Evolutionary conservation across 2,329 filamentous ascomycete species (phyloP).

Genomic region (Trichoderma oligosporum): DNA sequence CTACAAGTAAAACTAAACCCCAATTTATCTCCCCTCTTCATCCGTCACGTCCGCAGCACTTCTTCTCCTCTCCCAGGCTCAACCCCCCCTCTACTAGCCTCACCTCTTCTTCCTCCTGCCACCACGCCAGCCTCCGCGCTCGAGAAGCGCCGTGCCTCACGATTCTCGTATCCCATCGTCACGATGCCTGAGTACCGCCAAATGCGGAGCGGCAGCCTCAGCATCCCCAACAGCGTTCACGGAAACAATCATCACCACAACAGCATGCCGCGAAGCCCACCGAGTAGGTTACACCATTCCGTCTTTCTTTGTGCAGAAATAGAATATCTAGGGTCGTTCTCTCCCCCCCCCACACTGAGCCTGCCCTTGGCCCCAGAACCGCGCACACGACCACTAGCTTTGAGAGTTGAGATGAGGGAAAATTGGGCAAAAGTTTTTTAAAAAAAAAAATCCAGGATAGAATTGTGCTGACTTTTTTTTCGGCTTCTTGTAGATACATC

Average conservation of each 20-base stretch:
- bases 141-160: slow-evolving; percentile 16
- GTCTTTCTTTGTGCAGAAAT: not conserved
- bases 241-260: slow-evolving; percentile 27
- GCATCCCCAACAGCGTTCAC: slow-evolving; percentile 39
- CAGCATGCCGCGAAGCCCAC: slow-evolving; percentile 54
- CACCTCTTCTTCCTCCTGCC: slow-evolving; percentile 4
- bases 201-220: slow-evolving; percentile 56
- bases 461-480: slow-evolving; percentile 18
- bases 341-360: slow-evolving; percentile 19
- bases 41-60: slow-evolving; percentile 20
- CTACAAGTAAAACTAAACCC: no score
- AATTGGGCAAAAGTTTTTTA: not conserved
- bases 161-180: slow-evolving; percentile 20
- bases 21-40: slow-evolving; percentile 16
- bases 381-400: slow-evolving; percentile 14
- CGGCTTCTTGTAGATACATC: slow-evolving; percentile 69
- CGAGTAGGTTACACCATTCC: slow-evolving; percentile 44
- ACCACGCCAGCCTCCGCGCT: slow-evolving; percentile 4
- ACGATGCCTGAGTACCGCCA: slow-evolving; percentile 53
- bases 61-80: slow-evolving; percentile 19
- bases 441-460: not conserved
- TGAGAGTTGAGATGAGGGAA: not conserved
- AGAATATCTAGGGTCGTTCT: not conserved
- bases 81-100: slow-evolving; percentile 11
- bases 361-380: not conserved